Base-by-base conservation (phyloP, 1,284 basidiomycete genomes). In the Ceratorhiza oryzae-sativae region DNA sequence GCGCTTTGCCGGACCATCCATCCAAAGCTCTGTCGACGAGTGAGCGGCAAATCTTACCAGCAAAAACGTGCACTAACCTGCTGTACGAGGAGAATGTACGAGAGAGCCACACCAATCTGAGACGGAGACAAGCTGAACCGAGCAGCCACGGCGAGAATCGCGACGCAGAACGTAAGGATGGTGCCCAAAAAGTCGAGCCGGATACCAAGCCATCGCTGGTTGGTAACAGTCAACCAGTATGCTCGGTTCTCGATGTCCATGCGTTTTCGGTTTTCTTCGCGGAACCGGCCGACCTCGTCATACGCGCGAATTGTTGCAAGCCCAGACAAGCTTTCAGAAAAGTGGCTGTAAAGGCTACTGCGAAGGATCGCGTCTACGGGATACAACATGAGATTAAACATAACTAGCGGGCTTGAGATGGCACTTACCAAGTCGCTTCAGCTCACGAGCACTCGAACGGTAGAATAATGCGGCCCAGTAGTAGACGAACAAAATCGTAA, bases 221-320 rank as follows among this genome's bases (percentile, higher is more conserved):
- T 95, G 13, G 87, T 84, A 25, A 92, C 86, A 0, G 92, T 94
- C 73, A 97, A 80, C 87, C 90, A 94, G 79, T 96, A 97, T 1
- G 95, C 94, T 15, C 89, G 85, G 78, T 97, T 97, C 82, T 98
- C 94, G 55, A 92, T 82, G 77, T 98, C 92, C 63, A 96, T 86
- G n/a, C 88, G 85, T 45, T 87, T 83, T 76, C 90, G 84, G 77
- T 95, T 96, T 72, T 93, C 92, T 9, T 79, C 78, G 65, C 86
- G 80, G 84, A 98, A 97, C 32, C 91, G 85, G 3, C 86, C 82
- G 1, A 83, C 79, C 77, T 90, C 90, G 12, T 87, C 88, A 75
- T 95, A 97, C 0, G 93, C 93, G 18, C 93, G 87, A 62, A 96
- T 94, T 1, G 94, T 96, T 0, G 91, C 85, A 51, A 96, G 82